Evolutionary conservation across 176 grass and related monocot species (phyloP), one percentile per base, ranked within the genome.

Genomic region (Oryza punctata): DNA sequence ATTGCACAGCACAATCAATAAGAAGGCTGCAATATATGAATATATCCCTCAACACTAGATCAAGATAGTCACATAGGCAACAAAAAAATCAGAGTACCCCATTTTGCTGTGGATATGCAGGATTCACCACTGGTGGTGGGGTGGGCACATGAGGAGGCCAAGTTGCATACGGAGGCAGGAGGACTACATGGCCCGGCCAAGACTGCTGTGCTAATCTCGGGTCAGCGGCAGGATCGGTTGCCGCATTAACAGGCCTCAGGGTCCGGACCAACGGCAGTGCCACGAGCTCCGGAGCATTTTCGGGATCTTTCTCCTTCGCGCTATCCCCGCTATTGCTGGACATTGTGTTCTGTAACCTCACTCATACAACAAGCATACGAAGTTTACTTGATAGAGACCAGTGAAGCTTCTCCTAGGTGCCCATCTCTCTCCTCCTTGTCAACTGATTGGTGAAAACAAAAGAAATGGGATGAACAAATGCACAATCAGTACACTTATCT

Each of bases 141-240:
- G 77, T 67, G 23, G 82, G 47, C 47, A 46, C 29, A 28, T 81
- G 86, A 70, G 66, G 86, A 70, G 86, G 67, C 86, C 82, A 91
- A 61, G 85, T 28, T 7, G 60, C 41, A 37, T 66, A 83, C 43
- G 92, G 83, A n/a, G n/a, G 81, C 59, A 81, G 68, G 43, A 76
- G 47, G 12, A 89, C 83, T 23, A 88, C 47, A 77, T 89, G 86
- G 1, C 75, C 86, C 10, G 89, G 75, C 82, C 86, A 91, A 43
- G 78, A 45, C 71, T 82, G 88, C 47, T 67, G 88, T 3, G 67
- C 46, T 49, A 81, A n/a, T 50, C 88, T 82, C 28, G 33, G 85
- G 72, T 91, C 79, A 10, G 71, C 66, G n/a, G 65, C 68, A 6
- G 59, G 44, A 70, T 69, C 67, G 5, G 47, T 70, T 16, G 25